A percentile compares a stretch with the other conserved stretches of the same genome.
phyloP scores from a whole-genome alignment of 2,329 filamentous ascomycete genomes.

The Calonectria pteridis region DNA sequence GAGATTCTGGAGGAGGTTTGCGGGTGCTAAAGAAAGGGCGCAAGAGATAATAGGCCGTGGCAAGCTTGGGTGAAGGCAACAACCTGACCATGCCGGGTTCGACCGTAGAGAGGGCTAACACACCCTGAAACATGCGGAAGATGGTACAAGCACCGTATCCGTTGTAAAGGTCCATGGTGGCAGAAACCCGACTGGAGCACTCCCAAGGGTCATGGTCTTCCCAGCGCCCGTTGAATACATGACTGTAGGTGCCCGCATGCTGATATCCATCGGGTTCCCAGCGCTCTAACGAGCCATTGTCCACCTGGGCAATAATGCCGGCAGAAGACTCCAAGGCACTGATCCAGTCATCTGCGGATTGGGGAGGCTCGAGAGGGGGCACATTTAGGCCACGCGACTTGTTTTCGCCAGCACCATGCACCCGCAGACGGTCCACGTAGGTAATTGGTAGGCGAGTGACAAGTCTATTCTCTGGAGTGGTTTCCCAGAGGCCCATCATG shows the following conservation, averaged over 20 bases:
- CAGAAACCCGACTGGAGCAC: slow-evolving; percentile 63
- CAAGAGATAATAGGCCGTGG: slow-evolving; percentile 83
- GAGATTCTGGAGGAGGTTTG: slow-evolving; percentile 55
- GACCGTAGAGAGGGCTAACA: slow-evolving; percentile 66
- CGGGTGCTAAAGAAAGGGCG: slow-evolving; percentile 66
- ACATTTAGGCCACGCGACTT: slow-evolving; percentile 37
- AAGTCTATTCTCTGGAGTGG: slow-evolving; percentile 65
- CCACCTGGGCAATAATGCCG: slow-evolving; percentile 73
- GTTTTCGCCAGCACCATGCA: slow-evolving; percentile 63
- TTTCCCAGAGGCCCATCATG: slow-evolving; percentile 76
- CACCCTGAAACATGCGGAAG: slow-evolving; percentile 71
- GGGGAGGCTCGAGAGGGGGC: slow-evolving; percentile 42
- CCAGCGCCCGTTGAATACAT: slow-evolving; percentile 67
- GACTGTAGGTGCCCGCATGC: slow-evolving; percentile 66
- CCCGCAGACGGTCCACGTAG: slow-evolving; percentile 78
- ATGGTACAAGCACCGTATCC: slow-evolving; percentile 69
- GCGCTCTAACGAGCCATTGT: slow-evolving; percentile 78
- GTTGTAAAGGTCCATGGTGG: slow-evolving; percentile 69
- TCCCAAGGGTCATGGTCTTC: slow-evolving; percentile 70
- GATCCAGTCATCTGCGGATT: slow-evolving; percentile 55
- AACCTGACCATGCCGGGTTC: slow-evolving; percentile 79
- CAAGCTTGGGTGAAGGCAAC: slow-evolving; percentile 78
- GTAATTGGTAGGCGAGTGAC: slow-evolving; percentile 72
- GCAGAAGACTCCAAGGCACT: slow-evolving; percentile 58
- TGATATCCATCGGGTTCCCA: slow-evolving; percentile 79